phyloP scores from a whole-genome alignment of 2,329 filamentous ascomycete species.

The Periconia sp. region DNA sequence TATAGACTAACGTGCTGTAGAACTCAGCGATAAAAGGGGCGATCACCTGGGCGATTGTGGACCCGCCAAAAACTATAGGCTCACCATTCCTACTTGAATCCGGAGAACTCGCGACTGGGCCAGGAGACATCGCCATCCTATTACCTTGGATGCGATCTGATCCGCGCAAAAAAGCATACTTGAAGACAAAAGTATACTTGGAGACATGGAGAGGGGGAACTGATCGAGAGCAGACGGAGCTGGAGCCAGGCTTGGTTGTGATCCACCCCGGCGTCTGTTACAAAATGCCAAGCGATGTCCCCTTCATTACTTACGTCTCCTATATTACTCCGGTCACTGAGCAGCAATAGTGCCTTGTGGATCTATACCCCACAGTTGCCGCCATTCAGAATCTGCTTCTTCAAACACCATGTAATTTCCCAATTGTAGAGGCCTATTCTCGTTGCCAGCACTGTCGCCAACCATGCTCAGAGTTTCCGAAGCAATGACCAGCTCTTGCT shows the following conservation, averaged over 20 bases:
- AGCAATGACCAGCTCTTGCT: slow-evolving; percentile 3
- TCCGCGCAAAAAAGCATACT: too few relatives aligned
- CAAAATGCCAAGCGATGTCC: slow-evolving; percentile 1
- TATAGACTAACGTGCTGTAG: slow-evolving; percentile 1
- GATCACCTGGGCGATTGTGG: background rate
- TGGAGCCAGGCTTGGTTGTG: slow-evolving; percentile 1
- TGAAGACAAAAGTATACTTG: slow-evolving; percentile 5
- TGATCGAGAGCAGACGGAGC: slow-evolving; percentile 1
- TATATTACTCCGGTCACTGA: slow-evolving; percentile 2
- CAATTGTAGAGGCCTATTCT: slow-evolving; percentile 3
- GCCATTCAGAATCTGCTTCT: slow-evolving; percentile 2
- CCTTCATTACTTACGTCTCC: slow-evolving; percentile 2
- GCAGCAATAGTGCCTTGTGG: slow-evolving; percentile 1
- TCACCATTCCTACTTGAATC: slow-evolving; percentile 2
- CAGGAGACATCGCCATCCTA: background rate
- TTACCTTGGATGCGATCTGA: background rate
- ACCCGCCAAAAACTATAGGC: slow-evolving; percentile 1
- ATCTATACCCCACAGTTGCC: background rate
- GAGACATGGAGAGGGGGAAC: slow-evolving; percentile 3
- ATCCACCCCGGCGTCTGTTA: slow-evolving; percentile 1
- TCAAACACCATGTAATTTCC: background rate
- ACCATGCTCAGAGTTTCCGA: slow-evolving; percentile 1
- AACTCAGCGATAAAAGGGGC: slow-evolving; percentile 2
- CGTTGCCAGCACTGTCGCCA: slow-evolving; percentile 1
- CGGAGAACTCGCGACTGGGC: background rate